Conservation (phyloP, 169 alveolate species). For the Plasmodium cynomolgi region DNA sequence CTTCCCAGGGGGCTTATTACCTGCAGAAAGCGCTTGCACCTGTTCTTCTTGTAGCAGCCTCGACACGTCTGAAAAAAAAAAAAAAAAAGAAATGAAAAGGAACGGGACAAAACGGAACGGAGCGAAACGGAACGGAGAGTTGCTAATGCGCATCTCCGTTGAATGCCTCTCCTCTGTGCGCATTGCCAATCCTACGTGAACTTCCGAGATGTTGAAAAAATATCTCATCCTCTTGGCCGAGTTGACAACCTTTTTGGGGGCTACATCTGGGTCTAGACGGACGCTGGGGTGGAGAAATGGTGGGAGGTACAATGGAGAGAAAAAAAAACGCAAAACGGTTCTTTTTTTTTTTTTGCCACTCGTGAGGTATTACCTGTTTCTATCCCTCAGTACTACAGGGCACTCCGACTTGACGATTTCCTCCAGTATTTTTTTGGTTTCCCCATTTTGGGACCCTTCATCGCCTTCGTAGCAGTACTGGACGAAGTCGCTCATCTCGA, state of each 20-base stretch:
- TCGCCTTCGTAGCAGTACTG: slow-evolving; percentile 29
- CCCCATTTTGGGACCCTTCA: slow-evolving; percentile 9
- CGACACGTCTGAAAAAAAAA: slow-evolving; percentile 44
- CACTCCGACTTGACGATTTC: slow-evolving; percentile 46
- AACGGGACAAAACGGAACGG: background rate
- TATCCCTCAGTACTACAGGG: slow-evolving; percentile 47
- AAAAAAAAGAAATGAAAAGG: background rate
- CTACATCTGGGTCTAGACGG: slow-evolving; percentile 23
- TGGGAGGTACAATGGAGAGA: background rate
- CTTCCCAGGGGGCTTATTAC: no score
- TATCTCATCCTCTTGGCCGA: slow-evolving; percentile 71
- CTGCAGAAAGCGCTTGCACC: slow-evolving; percentile 59
- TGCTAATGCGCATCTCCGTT: background rate
- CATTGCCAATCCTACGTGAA: slow-evolving; percentile 2
- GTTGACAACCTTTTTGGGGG: slow-evolving; percentile 63
- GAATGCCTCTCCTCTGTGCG: no score
- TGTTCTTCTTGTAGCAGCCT: slow-evolving; percentile 33
- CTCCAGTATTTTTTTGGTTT: slow-evolving; percentile 16
- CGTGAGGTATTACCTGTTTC: slow-evolving; percentile 10
- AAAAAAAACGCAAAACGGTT: background rate
- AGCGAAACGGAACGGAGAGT: background rate
- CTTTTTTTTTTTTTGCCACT: background rate
- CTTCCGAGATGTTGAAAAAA: slow-evolving; percentile 65
- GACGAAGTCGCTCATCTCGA: slow-evolving; percentile 34
- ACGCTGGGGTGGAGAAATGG: slow-evolving; percentile 1